Evolutionary conservation across 306 rosid genomes (phyloP).

Genomic region (Acacia acuminata): DNA sequence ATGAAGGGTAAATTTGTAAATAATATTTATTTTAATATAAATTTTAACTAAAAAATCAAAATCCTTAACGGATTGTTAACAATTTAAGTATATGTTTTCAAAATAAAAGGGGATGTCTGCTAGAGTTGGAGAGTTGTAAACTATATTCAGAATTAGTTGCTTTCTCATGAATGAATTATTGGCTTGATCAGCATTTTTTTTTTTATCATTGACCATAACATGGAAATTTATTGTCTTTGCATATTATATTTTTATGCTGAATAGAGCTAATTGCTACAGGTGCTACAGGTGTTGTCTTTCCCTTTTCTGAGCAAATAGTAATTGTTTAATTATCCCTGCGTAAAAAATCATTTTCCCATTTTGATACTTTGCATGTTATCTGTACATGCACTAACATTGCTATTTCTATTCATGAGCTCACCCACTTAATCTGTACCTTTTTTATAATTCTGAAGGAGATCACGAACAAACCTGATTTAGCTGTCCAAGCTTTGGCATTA

Average conservation of each 20-base stretch:
- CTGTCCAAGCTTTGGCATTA: constrained; percentile 84
- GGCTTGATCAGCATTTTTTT: constrained; percentile 9
- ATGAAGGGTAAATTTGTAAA: too few species aligned
- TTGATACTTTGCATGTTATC: neutral
- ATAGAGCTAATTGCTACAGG: neutral
- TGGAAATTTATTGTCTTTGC: constrained; percentile 13
- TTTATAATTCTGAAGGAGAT: constrained; percentile 56
- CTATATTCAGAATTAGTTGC: neutral
- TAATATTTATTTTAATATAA: too few species aligned
- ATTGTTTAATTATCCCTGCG: neutral
- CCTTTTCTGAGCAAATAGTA: constrained; percentile 8
- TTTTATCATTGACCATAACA: constrained; percentile 16
- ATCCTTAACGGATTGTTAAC: too few species aligned
- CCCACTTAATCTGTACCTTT: constrained; percentile 11
- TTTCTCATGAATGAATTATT: constrained; percentile 22
- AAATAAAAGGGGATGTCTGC: neutral
- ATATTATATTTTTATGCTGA: constrained; percentile 12
- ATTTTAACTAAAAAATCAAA: too few species aligned
- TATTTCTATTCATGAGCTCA: constrained; percentile 15
- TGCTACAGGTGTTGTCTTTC: neutral
- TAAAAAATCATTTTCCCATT: constrained; percentile 16
- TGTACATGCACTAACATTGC: constrained; percentile 15
- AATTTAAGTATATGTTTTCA: too few species aligned
- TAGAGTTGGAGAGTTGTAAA: constrained; percentile 20
- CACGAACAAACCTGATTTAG: constrained; percentile 75